Base-by-base conservation (phyloP, 202 grass and related monocot species). In the Dendrocalamus latiflorus region DNA sequence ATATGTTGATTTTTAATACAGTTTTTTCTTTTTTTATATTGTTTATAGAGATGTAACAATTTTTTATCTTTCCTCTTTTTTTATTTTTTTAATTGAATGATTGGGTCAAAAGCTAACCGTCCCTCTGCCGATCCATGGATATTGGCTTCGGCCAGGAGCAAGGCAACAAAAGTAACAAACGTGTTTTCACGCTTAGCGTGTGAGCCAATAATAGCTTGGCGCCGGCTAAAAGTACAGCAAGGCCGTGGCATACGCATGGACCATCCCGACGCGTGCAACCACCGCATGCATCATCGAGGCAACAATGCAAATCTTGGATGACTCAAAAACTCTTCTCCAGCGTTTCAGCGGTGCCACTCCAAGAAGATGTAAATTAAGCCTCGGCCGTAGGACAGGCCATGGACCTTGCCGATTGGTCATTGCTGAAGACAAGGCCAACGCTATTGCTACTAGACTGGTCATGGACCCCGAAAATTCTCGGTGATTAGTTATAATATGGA, bases 371-470 rank as follows among this genome's bases (percentile, higher is more conserved):
- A 60, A 56, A 65, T n/a, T n/a, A n/a, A n/a, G 15, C 69, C 37
- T 28, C 43, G 0, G 57, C 70, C 70, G 22, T 42, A 41, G 80
- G 45, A 1, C 28, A 14, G 53, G 36, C 37, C 33, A 36, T 82
- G 83, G 66, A 78, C 83, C 88, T 83, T 81, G 67, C 83, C 83
- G 50, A 42, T 78, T 79, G 66, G 72, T 76, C 87, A 42, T 22
- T 61, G 38, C 17, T 63, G 5, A n/a, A 0, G 77, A 70, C 78
- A 68, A 78, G 20, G 18, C 71, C 44, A 60, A 25, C 13, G 76
- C 75, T 70, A 43, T 67, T 77, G 75, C 67, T 41, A 16, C 71
- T 47, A 48, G 65, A 64, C 56, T 82, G 26, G 43, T 64, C 76
- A 64, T 76, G 87, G 70, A 64, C 77, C 77, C 56, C 17, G 28